Evolutionary conservation across 805 yeast genomes (phyloP).

Genomic region (Dipodascopsis uninucleata): DNA sequence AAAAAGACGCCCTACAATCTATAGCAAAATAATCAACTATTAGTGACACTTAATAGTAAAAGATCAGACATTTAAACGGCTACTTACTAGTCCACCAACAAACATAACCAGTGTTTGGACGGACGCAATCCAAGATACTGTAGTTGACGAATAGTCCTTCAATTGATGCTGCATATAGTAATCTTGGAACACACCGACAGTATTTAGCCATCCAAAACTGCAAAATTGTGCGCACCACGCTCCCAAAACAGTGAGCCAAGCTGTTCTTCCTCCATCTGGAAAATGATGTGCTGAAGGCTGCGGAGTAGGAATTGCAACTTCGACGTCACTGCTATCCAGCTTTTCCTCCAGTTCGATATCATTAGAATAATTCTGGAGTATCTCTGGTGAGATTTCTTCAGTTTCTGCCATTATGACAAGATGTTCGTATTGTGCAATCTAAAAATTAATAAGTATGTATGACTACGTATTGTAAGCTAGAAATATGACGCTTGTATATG

Average conservation of each 20-base stretch:
- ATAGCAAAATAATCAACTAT: conserved; percentile 23
- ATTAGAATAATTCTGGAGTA: too few species aligned
- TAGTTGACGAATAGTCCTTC: conserved; percentile 28
- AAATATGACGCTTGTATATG: too few species aligned
- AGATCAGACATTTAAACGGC: conserved; percentile 27
- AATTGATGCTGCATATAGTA: conserved; percentile 32
- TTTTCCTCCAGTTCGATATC: too few species aligned
- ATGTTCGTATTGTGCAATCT: too few species aligned
- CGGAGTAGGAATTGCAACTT: too few species aligned
- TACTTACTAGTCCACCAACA: conserved; percentile 30
- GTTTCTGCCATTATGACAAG: too few species aligned
- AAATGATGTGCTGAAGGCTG: conserved; percentile 29
- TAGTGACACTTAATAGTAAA: neutral
- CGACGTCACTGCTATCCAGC: too few species aligned
- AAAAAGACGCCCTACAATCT: conserved; percentile 25
- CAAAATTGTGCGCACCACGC: conserved; percentile 55
- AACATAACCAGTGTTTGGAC: conserved; percentile 33
- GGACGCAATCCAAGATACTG: conserved; percentile 38
- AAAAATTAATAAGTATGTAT: too few species aligned
- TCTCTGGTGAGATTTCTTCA: too few species aligned
- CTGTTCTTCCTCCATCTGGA: conserved; percentile 56
- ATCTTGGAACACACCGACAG: conserved; percentile 33
- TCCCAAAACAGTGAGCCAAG: conserved; percentile 53
- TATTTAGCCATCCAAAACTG: conserved; percentile 51
- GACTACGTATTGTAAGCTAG: too few species aligned